Evolutionary conservation across 148 eudicot genomes (phyloP).

Genomic region (Silene latifolia): DNA sequence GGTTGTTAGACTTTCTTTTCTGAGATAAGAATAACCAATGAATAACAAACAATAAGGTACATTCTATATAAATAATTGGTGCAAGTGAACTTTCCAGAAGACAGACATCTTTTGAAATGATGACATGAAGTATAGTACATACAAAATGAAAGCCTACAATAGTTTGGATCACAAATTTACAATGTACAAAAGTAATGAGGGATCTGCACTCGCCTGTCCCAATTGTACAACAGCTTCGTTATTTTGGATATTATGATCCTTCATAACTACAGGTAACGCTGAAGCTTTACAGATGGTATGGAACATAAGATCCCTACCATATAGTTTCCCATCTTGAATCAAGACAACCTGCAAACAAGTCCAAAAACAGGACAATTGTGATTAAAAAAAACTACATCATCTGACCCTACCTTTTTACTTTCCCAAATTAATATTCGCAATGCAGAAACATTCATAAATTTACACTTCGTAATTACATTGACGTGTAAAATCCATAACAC

Average conservation of each 20-base stretch:
- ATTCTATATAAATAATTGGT: background rate
- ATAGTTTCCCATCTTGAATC: slow-evolving; percentile 89
- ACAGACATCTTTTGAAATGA: slow-evolving; percentile 13
- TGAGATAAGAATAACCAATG: background rate
- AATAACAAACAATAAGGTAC: background rate
- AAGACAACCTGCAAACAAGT: slow-evolving; percentile 61
- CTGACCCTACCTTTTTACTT: background rate
- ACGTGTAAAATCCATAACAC: background rate
- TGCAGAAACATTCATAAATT: too few relatives aligned
- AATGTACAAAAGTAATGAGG: background rate
- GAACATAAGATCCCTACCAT: slow-evolving; percentile 81
- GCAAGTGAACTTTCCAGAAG: slow-evolving; percentile 1
- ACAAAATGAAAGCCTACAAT: background rate
- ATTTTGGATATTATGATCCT: slow-evolving; percentile 68
- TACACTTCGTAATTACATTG: background rate
- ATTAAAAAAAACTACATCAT: background rate
- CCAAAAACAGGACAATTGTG: slow-evolving; percentile 10
- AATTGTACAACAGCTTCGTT: slow-evolving; percentile 67
- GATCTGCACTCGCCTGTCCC: slow-evolving; percentile 59
- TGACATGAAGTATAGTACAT: background rate
- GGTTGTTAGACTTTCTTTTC: background rate
- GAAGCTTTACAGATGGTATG: slow-evolving; percentile 78
- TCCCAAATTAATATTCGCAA: background rate
- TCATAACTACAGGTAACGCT: slow-evolving; percentile 54
- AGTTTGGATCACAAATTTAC: background rate